Percentiles rank a stretch among this genome's conserved stretches.
Conservation (phyloP, 2,329 filamentous ascomycete species). For the Pestalotiopsis sp. region DNA sequence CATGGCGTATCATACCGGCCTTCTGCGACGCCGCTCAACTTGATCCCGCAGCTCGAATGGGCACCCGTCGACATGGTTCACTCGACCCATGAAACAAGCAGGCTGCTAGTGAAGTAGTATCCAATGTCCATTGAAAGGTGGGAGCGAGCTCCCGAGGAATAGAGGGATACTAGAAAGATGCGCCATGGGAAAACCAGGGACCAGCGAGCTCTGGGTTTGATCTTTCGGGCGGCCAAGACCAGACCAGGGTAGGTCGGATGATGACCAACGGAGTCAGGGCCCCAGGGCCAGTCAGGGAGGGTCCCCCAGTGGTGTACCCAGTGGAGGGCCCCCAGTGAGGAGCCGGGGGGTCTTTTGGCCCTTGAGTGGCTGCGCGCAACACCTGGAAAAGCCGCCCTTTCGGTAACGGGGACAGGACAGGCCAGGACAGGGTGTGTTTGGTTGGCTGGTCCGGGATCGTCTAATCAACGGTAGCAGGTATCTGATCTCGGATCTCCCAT, state of each 20-base stretch:
- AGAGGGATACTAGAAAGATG: background rate
- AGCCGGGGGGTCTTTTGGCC: background rate
- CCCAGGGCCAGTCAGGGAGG: conserved; percentile 18
- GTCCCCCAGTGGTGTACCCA: background rate
- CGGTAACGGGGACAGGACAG: background rate
- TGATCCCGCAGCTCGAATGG: conserved; percentile 18
- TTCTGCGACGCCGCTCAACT: conserved; percentile 31
- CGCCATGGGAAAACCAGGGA: background rate
- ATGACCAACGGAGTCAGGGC: conserved; percentile 23
- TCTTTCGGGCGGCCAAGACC: too few relatives aligned
- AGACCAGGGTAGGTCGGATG: conserved; percentile 23
- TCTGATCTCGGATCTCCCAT: background rate
- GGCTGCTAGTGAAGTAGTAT: conserved; percentile 22
- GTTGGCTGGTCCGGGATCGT: background rate
- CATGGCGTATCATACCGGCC: conserved; percentile 32
- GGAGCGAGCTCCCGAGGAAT: conserved; percentile 5
- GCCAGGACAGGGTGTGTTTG: background rate
- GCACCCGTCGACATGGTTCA: conserved; percentile 17
- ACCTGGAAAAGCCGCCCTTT: background rate
- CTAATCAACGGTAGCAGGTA: background rate
- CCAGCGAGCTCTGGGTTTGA: background rate
- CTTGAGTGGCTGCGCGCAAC: background rate
- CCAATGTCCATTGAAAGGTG: conserved; percentile 20
- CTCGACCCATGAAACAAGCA: conserved; percentile 35
- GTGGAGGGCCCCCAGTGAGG: background rate